phyloP scores from a whole-genome alignment of 345 rosid species.

The Toxicodendron radicans region DNA sequence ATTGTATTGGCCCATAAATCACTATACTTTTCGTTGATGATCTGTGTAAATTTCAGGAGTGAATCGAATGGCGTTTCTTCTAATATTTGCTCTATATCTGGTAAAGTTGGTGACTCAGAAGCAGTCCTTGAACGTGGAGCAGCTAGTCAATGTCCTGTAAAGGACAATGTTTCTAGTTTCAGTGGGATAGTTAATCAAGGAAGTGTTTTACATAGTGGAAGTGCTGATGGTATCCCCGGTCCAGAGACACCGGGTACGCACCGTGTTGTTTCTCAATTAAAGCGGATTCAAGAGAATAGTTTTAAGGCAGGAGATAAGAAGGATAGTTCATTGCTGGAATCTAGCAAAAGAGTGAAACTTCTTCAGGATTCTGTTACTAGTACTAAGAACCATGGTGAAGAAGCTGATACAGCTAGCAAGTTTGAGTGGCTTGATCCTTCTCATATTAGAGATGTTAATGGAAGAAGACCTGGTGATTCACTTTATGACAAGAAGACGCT shows the following conservation, averaged over 20 bases:
- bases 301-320: constrained; percentile 31
- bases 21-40: neutral
- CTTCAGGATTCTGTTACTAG: constrained; percentile 37
- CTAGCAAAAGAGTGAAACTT: constrained; percentile 57
- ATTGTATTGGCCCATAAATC: too few relatives aligned
- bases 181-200: constrained; percentile 24
- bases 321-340: constrained; percentile 33
- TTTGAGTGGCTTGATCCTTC: constrained; percentile 93
- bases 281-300: constrained; percentile 63
- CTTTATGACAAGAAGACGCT: constrained; percentile 79
- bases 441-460: constrained; percentile 63
- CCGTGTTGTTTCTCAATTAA: constrained; percentile 55
- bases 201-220: constrained; percentile 20
- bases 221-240: constrained; percentile 44
- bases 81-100: constrained; percentile 29
- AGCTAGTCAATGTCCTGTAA: constrained; percentile 25
- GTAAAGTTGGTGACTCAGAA: constrained; percentile 19
- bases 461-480: constrained; percentile 79
- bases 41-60: constrained; percentile 40
- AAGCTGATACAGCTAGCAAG: constrained; percentile 53
- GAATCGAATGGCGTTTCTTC: constrained; percentile 18
- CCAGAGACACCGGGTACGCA: constrained; percentile 79
- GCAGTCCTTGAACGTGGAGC: constrained; percentile 22
- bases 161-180: constrained; percentile 26
- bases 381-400: constrained; percentile 35